phyloP scores from a whole-genome alignment of 2,329 filamentous ascomycete species.

The Cryoendolithus antarcticus region DNA sequence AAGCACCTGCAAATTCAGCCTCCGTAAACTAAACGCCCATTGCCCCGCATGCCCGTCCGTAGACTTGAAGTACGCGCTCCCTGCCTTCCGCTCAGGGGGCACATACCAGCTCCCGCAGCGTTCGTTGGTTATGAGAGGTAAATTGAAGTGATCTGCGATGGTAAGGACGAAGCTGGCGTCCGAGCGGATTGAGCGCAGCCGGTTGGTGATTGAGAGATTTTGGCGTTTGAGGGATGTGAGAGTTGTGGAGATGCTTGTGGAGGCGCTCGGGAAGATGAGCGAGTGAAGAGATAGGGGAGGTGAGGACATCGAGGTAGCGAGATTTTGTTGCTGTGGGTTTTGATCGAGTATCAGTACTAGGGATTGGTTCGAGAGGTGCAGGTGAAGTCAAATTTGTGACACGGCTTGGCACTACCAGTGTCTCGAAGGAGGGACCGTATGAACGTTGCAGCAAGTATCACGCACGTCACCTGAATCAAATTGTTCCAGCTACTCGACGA shows the following conservation, averaged over 20 bases:
- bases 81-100: slow-evolving; percentile 47
- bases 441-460: no score
- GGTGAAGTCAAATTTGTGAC: no score
- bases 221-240: slow-evolving; percentile 63
- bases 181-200: slow-evolving; percentile 62
- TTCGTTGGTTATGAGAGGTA: slow-evolving; percentile 83
- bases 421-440: no score
- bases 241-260: slow-evolving; percentile 55
- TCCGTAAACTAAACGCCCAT: slow-evolving; percentile 77
- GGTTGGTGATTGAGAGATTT: slow-evolving; percentile 67
- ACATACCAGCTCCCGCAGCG: slow-evolving; percentile 96
- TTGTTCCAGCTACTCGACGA: no score
- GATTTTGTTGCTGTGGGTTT: no score
- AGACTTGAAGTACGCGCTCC: slow-evolving; percentile 90
- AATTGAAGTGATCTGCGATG: slow-evolving; percentile 42
- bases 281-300: no score
- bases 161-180: slow-evolving; percentile 64
- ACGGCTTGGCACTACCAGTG: no score
- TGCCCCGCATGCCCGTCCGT: slow-evolving; percentile 87
- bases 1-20: slow-evolving; percentile 78
- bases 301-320: no score
- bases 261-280: slow-evolving; percentile 42
- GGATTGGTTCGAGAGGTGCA: no score
- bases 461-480: no score
- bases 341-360: no score